Conservation (phyloP, 2,329 filamentous ascomycete genomes). For the Elsinoe batatas region DNA sequence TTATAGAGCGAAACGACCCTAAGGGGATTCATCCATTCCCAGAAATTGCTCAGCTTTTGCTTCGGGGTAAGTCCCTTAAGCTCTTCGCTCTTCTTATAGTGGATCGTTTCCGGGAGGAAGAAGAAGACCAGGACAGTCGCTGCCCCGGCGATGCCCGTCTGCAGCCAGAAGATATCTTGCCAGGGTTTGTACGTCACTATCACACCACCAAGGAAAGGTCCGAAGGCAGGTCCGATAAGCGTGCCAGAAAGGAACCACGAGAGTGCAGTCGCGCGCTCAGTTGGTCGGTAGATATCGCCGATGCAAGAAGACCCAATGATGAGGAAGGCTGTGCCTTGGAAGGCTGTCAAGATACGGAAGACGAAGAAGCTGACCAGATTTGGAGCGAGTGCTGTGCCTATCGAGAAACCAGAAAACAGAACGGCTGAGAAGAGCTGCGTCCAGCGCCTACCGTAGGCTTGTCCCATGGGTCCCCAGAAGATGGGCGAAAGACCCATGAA, state of each 20-base stretch:
- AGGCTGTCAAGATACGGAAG: constrained; percentile 63
- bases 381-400: constrained; percentile 62
- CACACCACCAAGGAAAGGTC: constrained; percentile 62
- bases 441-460: constrained; percentile 39
- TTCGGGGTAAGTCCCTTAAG: constrained; percentile 44
- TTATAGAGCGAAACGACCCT: constrained; percentile 54
- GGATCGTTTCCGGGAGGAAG: constrained; percentile 63
- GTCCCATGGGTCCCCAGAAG: constrained; percentile 60
- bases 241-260: constrained; percentile 65
- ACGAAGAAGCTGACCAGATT: constrained; percentile 63
- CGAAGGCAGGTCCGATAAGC: constrained; percentile 60
- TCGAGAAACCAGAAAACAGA: constrained; percentile 58
- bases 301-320: constrained; percentile 62
- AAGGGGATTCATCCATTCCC: constrained; percentile 56
- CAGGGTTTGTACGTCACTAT: constrained; percentile 66
- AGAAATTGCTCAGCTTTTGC: constrained; percentile 46
- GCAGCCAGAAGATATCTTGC: constrained; percentile 70
- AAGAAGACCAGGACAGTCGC: constrained; percentile 53
- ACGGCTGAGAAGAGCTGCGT: constrained; percentile 48
- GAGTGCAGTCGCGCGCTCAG: constrained; percentile 60
- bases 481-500: constrained; percentile 63
- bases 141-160: constrained; percentile 55
- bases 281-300: constrained; percentile 45
- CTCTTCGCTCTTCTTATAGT: constrained; percentile 52
- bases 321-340: constrained; percentile 65